A percentile compares a stretch with the other conserved stretches of the same genome.
Conservation (phyloP, 83 land plant species). For the Thuja plicata region DNA sequence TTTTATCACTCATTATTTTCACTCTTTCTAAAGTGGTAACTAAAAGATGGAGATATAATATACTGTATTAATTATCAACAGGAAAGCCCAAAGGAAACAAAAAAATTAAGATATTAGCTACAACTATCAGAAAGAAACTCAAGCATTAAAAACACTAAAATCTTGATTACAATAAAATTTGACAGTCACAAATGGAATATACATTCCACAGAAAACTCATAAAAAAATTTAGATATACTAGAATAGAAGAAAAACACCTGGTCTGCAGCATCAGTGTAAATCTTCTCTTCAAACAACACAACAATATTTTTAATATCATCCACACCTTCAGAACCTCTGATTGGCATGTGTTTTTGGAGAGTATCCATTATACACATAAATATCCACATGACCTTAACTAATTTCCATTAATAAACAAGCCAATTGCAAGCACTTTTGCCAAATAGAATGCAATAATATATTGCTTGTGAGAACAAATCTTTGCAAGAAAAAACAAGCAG, state of each 20-base stretch:
- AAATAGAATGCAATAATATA: background rate
- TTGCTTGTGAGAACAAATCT: background rate
- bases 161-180: too few species aligned
- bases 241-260: slow-evolving; percentile 39
- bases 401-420: background rate
- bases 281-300: slow-evolving; percentile 74
- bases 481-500: background rate
- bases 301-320: slow-evolving; percentile 71
- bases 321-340: slow-evolving; percentile 57
- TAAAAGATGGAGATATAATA: too few species aligned
- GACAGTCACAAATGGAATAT: background rate
- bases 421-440: background rate
- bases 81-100: too few species aligned
- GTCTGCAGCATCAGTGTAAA: slow-evolving; percentile 50
- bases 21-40: too few species aligned
- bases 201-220: background rate
- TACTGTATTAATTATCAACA: background rate
- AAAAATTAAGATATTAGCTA: background rate
- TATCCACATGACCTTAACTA: background rate
- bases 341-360: slow-evolving; percentile 62
- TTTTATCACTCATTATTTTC: too few species aligned
- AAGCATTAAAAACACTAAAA: background rate
- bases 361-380: slow-evolving; percentile 64
- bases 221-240: too few species aligned
- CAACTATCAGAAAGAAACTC: background rate